A percentile compares a stretch with the other conserved stretches of the same genome.
Conservation (phyloP, 305 asterid species). For the Euphrasia arctica region DNA sequence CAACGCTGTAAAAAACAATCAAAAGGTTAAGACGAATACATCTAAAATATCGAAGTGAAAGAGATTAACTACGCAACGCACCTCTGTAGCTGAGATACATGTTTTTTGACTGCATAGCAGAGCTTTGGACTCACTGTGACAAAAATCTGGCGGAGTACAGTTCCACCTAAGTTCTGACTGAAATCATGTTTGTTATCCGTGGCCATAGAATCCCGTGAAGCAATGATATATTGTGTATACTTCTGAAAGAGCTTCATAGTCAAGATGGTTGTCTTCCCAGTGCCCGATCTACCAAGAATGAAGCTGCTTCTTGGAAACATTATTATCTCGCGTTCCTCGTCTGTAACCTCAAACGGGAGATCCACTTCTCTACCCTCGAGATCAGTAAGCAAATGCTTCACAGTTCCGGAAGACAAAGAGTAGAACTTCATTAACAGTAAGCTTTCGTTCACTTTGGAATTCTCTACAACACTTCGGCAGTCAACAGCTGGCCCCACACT, state of each 20-base stretch:
- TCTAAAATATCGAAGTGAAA: no score
- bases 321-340: constrained; percentile 59
- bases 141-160: constrained; percentile 50
- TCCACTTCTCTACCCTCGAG: constrained; percentile 42
- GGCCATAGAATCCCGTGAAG: constrained; percentile 31
- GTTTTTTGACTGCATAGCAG: constrained; percentile 69
- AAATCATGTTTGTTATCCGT: background rate
- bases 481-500: constrained; percentile 27
- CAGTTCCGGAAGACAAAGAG: constrained; percentile 46
- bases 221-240: constrained; percentile 47
- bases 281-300: constrained; percentile 74
- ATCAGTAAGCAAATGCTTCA: constrained; percentile 59
- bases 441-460: constrained; percentile 66
- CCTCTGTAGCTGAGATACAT: constrained; percentile 58
- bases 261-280: constrained; percentile 71
- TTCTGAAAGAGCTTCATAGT: constrained; percentile 60
- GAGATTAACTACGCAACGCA: no score
- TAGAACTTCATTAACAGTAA: constrained; percentile 61
- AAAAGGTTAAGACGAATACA: background rate
- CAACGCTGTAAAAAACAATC: constrained; percentile 28
- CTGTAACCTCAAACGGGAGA: constrained; percentile 77
- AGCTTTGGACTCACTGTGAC: constrained; percentile 73
- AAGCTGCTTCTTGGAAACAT: constrained; percentile 51
- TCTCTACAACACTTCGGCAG: constrained; percentile 46
- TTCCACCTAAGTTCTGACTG: background rate